Evolutionary conservation across 371 early-diverging fungal genomes (phyloP).

Genomic region (Mortierella sp.): DNA sequence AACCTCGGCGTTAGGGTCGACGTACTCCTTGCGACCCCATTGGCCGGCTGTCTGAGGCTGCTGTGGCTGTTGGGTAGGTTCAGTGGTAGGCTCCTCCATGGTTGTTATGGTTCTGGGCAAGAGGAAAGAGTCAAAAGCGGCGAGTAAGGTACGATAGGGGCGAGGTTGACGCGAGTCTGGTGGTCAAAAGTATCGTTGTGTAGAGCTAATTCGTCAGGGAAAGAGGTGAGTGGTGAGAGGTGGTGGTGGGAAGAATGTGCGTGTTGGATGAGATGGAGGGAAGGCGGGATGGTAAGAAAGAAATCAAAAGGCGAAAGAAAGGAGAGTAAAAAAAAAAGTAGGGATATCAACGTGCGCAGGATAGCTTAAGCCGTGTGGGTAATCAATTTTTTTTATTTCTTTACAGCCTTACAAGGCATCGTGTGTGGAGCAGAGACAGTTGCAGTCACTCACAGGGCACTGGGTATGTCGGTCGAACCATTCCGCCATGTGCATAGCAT

Average conservation of each 20-base stretch:
- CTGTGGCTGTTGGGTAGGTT: neutral
- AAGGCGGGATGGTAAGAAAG: too few species aligned
- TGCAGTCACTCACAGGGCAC: slow-evolving; percentile 94
- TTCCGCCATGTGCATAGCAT: slow-evolving; percentile 87
- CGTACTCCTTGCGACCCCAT: slow-evolving; percentile 13
- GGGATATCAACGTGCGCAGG: neutral
- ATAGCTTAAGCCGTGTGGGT: neutral
- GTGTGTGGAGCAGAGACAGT: slow-evolving; percentile 68
- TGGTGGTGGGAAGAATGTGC: neutral
- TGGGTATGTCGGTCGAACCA: slow-evolving; percentile 91
- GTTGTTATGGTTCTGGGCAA: neutral
- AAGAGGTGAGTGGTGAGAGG: neutral
- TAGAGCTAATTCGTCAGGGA: neutral
- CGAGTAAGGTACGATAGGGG: too few species aligned
- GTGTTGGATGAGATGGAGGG: neutral
- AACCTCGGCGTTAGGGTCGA: slow-evolving; percentile 1
- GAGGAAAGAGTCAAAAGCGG: neutral
- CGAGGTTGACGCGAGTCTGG: neutral
- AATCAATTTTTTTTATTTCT: neutral
- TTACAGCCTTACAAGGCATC: slow-evolving; percentile 35
- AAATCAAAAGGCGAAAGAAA: neutral
- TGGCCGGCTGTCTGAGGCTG: neutral
- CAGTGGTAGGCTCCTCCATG: neutral
- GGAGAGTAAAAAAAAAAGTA: neutral
- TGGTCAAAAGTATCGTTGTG: neutral